These are phyloP conservation scores for Groenewaldozyma tartarivorans DNA, from an alignment of 805 yeast species.

Conservation along the genomic window DNA sequence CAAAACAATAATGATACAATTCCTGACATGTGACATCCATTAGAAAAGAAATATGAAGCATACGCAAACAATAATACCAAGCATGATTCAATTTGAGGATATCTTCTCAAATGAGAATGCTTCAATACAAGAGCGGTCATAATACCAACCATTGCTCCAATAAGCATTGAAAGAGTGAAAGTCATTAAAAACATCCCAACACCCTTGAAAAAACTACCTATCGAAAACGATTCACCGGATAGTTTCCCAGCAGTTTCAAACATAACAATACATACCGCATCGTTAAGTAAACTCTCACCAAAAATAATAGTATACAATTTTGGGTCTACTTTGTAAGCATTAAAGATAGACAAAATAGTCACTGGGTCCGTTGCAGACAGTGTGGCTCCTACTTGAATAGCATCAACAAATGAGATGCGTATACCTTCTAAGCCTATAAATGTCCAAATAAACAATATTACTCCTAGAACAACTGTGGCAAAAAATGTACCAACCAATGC, in stretches of 20 bases:
- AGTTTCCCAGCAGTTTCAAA: constrained; percentile 97
- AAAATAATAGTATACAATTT: constrained; percentile 93
- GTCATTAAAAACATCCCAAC: constrained; percentile 87
- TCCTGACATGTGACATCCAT: constrained; percentile 99
- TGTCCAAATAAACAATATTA: constrained; percentile 81
- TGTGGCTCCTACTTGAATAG: constrained; percentile 95
- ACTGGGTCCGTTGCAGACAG: constrained; percentile 98
- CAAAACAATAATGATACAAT: constrained; percentile 90
- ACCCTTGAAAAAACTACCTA: constrained; percentile 67
- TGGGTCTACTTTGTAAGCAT: constrained; percentile 96
- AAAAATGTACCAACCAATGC: constrained; percentile 97
- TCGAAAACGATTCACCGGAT: constrained; percentile 71
- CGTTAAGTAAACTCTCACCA: constrained; percentile 91
- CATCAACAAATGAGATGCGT: constrained; percentile 88
- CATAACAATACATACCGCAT: constrained; percentile 98
- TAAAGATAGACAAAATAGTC: constrained; percentile 89
- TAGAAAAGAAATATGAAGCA: constrained; percentile 93
- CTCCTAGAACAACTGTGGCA: constrained; percentile 85
- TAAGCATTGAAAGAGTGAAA: constrained; percentile 79
- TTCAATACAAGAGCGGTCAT: constrained; percentile 82
- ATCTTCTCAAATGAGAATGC: constrained; percentile 85
- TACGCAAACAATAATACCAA: constrained; percentile 83
- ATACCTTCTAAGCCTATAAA: constrained; percentile 84
- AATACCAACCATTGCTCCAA: constrained; percentile 82
- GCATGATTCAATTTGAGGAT: constrained; percentile 97